A percentile compares a stretch with the other conserved stretches of the same genome.
Evolutionary conservation across 305 asterid species (phyloP).

Genomic region (Solanum hybrid): DNA sequence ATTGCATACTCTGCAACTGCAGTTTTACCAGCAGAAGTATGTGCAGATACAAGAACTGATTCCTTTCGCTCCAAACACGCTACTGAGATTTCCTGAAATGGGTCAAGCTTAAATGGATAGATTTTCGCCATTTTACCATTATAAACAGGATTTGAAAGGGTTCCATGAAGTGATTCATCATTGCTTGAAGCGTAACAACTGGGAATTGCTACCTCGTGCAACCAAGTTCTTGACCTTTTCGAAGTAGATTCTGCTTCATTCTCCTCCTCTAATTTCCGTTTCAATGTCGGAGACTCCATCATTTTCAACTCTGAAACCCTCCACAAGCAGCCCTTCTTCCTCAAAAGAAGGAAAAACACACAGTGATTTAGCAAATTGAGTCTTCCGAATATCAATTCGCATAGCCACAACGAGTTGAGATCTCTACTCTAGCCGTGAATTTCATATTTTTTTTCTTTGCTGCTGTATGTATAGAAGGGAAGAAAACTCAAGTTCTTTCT

Average conservation of each 20-base stretch:
- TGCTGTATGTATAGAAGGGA: background rate
- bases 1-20: constrained; percentile 98
- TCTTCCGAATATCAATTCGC: background rate
- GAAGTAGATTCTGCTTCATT: constrained; percentile 16
- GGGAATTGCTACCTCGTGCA: constrained; percentile 95
- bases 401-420: background rate
- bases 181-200: constrained; percentile 39
- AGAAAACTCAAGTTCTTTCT: background rate
- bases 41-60: constrained; percentile 86
- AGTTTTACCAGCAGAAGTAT: constrained; percentile 97
- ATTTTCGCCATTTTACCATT: constrained; percentile 66
- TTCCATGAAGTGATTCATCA: constrained; percentile 64
- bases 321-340: background rate
- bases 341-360: background rate
- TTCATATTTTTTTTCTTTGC: background rate
- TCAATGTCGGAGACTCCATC: background rate
- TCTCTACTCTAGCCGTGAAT: background rate
- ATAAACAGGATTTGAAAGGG: constrained; percentile 64
- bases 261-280: background rate
- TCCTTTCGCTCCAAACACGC: constrained; percentile 90
- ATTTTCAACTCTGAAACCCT: background rate
- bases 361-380: background rate
- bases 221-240: constrained; percentile 60
- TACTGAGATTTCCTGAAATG: constrained; percentile 74
- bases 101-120: constrained; percentile 76